Conservation (phyloP, 345 rosid species). For the Syzygium grande region DNA sequence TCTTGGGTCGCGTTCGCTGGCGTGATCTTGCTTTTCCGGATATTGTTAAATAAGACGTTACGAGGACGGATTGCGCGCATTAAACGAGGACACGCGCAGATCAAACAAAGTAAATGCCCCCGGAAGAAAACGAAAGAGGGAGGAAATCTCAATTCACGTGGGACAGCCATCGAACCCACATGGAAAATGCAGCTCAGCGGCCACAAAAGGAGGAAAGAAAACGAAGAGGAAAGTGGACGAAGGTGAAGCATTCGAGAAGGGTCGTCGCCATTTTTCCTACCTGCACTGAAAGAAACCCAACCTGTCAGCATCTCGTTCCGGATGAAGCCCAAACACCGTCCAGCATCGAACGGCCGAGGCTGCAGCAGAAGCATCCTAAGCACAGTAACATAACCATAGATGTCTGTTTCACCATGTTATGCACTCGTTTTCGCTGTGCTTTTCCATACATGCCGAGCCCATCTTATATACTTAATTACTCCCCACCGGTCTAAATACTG, state of each 20-base stretch:
- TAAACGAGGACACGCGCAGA: neutral
- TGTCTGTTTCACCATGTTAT: neutral
- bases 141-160: neutral
- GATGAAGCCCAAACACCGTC: neutral
- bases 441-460: neutral
- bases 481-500: neutral
- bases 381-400: neutral
- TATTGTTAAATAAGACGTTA: neutral
- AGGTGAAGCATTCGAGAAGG: neutral
- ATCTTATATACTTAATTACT: neutral
- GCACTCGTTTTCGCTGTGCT: neutral
- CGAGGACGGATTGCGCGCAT: neutral
- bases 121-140: neutral
- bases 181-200: neutral
- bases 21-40: neutral
- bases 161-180: neutral
- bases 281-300: neutral
- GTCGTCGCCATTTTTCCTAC: neutral
- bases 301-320: neutral
- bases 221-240: neutral
- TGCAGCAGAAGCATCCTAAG: neutral
- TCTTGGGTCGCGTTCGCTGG: neutral
- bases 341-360: neutral
- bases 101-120: neutral
- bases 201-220: neutral